Conservation (phyloP, 441 rosid species). For the Euphorbia corollata region DNA sequence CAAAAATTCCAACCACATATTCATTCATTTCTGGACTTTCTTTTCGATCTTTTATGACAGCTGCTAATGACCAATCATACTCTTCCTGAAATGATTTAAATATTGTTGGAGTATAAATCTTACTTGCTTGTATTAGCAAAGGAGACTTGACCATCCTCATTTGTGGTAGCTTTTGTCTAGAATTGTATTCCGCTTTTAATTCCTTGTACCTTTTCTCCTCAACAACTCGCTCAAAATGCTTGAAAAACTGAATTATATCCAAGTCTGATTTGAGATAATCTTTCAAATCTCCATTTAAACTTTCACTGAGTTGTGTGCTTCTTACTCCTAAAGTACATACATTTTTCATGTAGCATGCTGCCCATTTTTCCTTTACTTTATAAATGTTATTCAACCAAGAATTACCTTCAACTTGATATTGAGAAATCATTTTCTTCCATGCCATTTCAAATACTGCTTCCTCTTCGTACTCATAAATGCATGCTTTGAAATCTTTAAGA, state of each 20-base stretch:
- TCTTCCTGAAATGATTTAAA: neutral
- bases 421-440: neutral
- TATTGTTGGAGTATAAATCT: conserved; percentile 2
- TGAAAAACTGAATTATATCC: neutral
- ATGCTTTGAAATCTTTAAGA: neutral
- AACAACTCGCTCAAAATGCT: neutral
- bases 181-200: neutral
- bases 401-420: neutral
- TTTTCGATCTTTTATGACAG: neutral
- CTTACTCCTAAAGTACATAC: neutral
- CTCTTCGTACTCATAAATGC: neutral
- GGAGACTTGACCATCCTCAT: neutral
- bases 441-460: neutral
- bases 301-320: neutral
- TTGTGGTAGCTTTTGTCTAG: neutral
- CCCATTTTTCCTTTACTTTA: neutral
- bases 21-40: neutral
- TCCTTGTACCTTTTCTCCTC: neutral
- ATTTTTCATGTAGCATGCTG: neutral
- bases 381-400: neutral
- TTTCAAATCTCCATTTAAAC: neutral
- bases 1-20: neutral
- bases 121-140: neutral
- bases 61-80: neutral
- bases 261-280: neutral